Evolutionary conservation across 2,329 filamentous ascomycete genomes (phyloP).

Genomic region (Fusarium nematophilum): DNA sequence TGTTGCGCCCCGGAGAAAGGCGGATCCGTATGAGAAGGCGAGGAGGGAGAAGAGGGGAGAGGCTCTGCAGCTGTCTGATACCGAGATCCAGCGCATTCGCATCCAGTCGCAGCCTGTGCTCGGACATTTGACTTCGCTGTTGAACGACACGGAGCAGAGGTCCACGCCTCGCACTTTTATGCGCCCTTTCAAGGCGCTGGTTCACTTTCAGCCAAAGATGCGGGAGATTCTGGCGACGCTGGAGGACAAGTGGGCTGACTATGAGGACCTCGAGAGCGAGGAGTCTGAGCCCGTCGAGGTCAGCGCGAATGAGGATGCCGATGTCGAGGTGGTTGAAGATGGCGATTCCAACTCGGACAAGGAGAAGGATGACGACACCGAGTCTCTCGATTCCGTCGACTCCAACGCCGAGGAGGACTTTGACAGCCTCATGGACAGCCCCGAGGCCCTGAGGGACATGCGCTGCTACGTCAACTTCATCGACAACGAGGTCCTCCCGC

Average conservation of each 20-base stretch:
- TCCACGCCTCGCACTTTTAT: constrained; percentile 54
- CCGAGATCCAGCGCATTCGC: constrained; percentile 51
- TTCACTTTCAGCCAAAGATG: constrained; percentile 57
- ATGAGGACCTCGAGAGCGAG: constrained; percentile 45
- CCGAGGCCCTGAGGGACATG: constrained; percentile 55
- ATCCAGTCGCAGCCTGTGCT: constrained; percentile 56
- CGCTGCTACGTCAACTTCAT: constrained; percentile 57
- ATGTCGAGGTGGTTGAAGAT: constrained; percentile 45
- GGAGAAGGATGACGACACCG: constrained; percentile 44
- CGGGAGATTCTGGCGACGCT: constrained; percentile 51
- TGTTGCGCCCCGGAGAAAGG: constrained; percentile 8
- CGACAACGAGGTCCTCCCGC: constrained; percentile 55
- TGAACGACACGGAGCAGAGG: constrained; percentile 51
- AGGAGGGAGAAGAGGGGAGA: constrained; percentile 43
- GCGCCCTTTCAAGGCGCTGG: constrained; percentile 54
- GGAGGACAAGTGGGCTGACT: constrained; percentile 56
- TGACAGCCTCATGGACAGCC: constrained; percentile 52
- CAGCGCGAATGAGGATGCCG: constrained; percentile 36
- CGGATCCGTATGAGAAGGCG: constrained; percentile 31
- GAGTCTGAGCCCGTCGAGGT: constrained; percentile 41
- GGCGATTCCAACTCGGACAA: constrained; percentile 16
- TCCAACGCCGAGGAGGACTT: constrained; percentile 51
- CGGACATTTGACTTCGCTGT: constrained; percentile 51
- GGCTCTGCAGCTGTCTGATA: constrained; percentile 29
- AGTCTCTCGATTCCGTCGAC: constrained; percentile 51